Evolutionary conservation across 2,329 filamentous ascomycete species (phyloP), one percentile per base, ranked within the genome.

Genomic region (Teratosphaeria gauchensis): DNA sequence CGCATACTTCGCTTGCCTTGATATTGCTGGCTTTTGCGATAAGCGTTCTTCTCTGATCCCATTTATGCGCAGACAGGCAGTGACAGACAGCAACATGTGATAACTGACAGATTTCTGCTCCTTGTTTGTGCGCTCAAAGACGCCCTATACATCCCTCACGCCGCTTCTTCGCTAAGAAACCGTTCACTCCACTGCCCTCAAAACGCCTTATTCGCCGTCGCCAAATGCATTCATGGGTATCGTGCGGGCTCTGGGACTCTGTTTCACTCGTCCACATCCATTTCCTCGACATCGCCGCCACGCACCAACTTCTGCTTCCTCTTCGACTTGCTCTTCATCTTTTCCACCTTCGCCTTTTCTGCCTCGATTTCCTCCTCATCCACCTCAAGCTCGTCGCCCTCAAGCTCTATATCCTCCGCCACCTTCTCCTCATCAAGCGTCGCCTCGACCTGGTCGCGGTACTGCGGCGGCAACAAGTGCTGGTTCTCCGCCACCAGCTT

Each of bases 401-500:
- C 68, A 54, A 66, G 61, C 58, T 70, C 69, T 46, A 67, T 62
- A 64, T 77, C 76, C 72, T 81, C 80, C 73, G 80, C 79, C 66
- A 80, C 79, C 71, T 82, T 77, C 67, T 87, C 74, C 68, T 83
- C 68, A 67, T 84, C 78, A 73, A 88, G 78, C 72, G 83, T 83
- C 64, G 74, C 66, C 65, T 73, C 67, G 52, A 73, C 72, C 48
- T 71, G 72, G 60, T 73, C 76, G 56, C 77, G 66, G 70, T 78
- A 75, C 62, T 74, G 71, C 52, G 75, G 76, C 67, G 90, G 90
- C 69, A 99, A 83, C 74, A 99, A 82, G 77, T 99, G 94, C 79
- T 91, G 86, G 77, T 96, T 92, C 79, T 94, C 85, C 66, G 86
- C 87, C 56, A 99, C 92, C 65, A 97, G 82, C 80, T 92, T 94